Percentiles rank a stretch among this genome's conserved stretches.
Conservation (phyloP, 2,329 filamentous ascomycete species). For the Ceratocystiopsis sp. region DNA sequence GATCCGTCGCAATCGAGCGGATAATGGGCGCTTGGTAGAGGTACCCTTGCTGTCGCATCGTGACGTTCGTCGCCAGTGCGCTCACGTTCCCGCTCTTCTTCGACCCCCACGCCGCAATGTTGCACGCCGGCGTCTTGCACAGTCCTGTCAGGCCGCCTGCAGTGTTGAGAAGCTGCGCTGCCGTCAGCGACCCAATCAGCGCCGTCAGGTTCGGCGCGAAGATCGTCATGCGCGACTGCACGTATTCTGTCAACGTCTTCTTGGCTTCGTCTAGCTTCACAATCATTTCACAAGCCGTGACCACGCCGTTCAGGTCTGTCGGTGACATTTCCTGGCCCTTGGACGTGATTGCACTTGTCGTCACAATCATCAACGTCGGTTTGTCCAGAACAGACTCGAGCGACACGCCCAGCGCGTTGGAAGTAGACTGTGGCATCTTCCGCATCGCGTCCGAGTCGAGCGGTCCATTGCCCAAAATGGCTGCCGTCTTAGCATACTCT, state of each 20-base stretch:
- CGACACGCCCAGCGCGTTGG: constrained; percentile 61
- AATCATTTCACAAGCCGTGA: constrained; percentile 71
- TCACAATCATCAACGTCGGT: constrained; percentile 86
- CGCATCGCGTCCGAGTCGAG: constrained; percentile 71
- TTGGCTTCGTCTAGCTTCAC: constrained; percentile 80
- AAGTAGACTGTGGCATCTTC: constrained; percentile 52
- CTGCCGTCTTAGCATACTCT: constrained; percentile 88
- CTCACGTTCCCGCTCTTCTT: constrained; percentile 61
- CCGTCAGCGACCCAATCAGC: constrained; percentile 80
- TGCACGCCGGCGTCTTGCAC: constrained; percentile 85
- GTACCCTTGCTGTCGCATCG: constrained; percentile 80
- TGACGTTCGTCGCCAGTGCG: constrained; percentile 83
- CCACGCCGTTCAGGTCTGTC: constrained; percentile 57
- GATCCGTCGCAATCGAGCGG: constrained; percentile 62
- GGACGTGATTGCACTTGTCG: constrained; percentile 82
- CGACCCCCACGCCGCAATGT: constrained; percentile 76
- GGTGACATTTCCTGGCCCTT: constrained; percentile 61
- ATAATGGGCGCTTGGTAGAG: constrained; percentile 87
- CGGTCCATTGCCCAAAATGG: constrained; percentile 82
- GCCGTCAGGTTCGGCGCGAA: constrained; percentile 90
- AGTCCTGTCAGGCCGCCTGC: constrained; percentile 77
- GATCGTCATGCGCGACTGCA: constrained; percentile 89
- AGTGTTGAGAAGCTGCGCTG: constrained; percentile 90
- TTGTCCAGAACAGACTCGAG: constrained; percentile 73
- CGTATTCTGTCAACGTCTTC: constrained; percentile 74